phyloP scores from a whole-genome alignment of 1,284 basidiomycete genomes.

The Cutaneotrichosporon arboriforme region DNA sequence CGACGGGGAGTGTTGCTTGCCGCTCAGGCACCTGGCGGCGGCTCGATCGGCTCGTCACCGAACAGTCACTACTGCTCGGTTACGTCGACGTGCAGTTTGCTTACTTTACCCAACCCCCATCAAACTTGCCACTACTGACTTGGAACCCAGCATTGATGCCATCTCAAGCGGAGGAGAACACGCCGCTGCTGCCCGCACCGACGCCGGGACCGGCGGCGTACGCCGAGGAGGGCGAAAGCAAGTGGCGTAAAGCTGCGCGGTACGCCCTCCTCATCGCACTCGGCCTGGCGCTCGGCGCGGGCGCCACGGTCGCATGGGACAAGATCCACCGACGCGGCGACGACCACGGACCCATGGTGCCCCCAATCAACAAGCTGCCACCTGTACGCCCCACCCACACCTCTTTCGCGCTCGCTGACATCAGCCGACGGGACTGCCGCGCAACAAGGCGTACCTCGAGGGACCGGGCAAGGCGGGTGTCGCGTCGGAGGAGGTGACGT shows the following conservation, averaged over 20 bases:
- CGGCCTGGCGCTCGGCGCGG: constrained; percentile 9
- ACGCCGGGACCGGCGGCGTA: not conserved
- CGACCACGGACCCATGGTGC: constrained; percentile 17
- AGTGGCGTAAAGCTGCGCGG: not conserved
- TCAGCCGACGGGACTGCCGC: constrained; percentile 45
- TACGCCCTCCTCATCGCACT: constrained; percentile 5
- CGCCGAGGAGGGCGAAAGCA: not conserved
- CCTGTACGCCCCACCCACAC: not conserved
- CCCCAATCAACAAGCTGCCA: constrained; percentile 15
- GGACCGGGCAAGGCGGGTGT: constrained; percentile 73
- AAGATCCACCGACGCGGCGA: not conserved
- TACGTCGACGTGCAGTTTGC: too few relatives aligned
- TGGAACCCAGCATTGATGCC: too few relatives aligned
- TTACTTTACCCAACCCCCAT: too few relatives aligned
- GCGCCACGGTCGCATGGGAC: constrained; percentile 3
- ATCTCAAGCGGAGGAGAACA: constrained; percentile 5
- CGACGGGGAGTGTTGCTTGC: too few relatives aligned
- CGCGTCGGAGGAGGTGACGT: constrained; percentile 74
- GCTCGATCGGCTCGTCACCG: too few relatives aligned
- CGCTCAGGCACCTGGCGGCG: too few relatives aligned
- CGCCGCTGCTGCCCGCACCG: constrained; percentile 12
- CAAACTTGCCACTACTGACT: too few relatives aligned
- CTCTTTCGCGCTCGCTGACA: not conserved
- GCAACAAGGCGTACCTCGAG: constrained; percentile 69
- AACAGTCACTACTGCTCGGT: too few relatives aligned